Percentiles rank a stretch among this genome's conserved stretches.
Evolutionary conservation across 31 red algal species (phyloP).

Genomic region (Asparagopsis taxiformis): DNA sequence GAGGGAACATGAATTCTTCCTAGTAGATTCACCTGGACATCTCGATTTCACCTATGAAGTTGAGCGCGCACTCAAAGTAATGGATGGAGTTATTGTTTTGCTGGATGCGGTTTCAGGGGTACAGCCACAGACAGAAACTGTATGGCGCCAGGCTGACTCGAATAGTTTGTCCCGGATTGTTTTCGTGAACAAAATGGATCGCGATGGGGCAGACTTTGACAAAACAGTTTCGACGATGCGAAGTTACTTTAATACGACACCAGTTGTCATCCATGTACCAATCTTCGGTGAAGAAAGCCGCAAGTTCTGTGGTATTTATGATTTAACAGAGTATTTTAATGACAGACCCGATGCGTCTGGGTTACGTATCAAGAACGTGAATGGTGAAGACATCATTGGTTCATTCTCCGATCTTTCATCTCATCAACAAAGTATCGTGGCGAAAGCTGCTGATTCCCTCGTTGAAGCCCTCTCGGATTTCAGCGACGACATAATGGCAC

Average conservation of each 20-base stretch:
- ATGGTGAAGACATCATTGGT: constrained; percentile 2
- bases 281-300: constrained; percentile 27
- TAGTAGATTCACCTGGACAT: constrained; percentile 99
- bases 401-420: background rate
- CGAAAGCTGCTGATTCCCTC: constrained; percentile 30
- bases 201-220: constrained; percentile 74
- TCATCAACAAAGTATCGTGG: constrained; percentile 10
- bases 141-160: constrained; percentile 87
- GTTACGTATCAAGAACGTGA: constrained; percentile 3
- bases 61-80: constrained; percentile 85
- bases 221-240: constrained; percentile 27
- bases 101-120: constrained; percentile 93
- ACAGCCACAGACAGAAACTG: constrained; percentile 92
- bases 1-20: constrained; percentile 64
- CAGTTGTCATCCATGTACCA: constrained; percentile 42
- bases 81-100: constrained; percentile 90
- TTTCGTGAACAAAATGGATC: constrained; percentile 98
- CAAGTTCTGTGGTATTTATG: constrained; percentile 21
- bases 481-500: constrained; percentile 71
- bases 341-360: background rate
- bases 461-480: constrained; percentile 81
- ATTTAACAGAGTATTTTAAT: constrained; percentile 37
- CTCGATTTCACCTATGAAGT: constrained; percentile 98
- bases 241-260: constrained; percentile 21
- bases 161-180: constrained; percentile 72